Evolutionary conservation across 2,329 filamentous ascomycete genomes (phyloP).

Genomic region (Colletotrichum sp.): DNA sequence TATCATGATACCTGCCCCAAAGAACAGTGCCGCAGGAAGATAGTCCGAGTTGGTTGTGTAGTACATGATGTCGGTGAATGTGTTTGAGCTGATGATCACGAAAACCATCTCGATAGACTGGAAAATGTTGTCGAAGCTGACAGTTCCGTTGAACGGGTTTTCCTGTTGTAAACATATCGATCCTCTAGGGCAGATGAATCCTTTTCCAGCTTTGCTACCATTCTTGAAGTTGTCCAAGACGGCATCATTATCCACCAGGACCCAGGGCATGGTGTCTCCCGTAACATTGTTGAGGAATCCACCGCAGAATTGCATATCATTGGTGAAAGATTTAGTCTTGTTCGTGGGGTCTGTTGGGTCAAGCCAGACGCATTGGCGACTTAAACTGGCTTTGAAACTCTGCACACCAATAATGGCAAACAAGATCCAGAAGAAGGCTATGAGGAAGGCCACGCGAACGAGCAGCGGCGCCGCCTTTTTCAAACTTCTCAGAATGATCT

Average conservation of each 20-base stretch:
- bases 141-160: constrained; percentile 83
- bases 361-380: constrained; percentile 79
- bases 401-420: constrained; percentile 98
- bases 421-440: constrained; percentile 96
- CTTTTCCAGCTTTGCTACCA: constrained; percentile 69
- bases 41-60: constrained; percentile 93
- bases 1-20: constrained; percentile 79
- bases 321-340: constrained; percentile 61
- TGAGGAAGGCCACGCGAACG: constrained; percentile 90
- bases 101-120: constrained; percentile 95
- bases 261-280: constrained; percentile 68
- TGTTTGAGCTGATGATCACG: constrained; percentile 98
- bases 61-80: constrained; percentile 94
- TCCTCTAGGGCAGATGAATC: constrained; percentile 83
- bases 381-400: constrained; percentile 87
- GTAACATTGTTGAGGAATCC: constrained; percentile 73
- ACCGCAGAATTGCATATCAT: constrained; percentile 81
- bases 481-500: constrained; percentile 92
- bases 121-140: constrained; percentile 94
- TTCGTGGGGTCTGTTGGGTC: constrained; percentile 65
- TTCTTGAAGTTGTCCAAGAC: constrained; percentile 51
- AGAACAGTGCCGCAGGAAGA: constrained; percentile 81
- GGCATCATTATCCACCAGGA: constrained; percentile 39
- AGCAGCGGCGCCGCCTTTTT: constrained; percentile 94
- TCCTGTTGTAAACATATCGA: constrained; percentile 81